A percentile compares a stretch with the other conserved stretches of the same genome.
Evolutionary conservation across 2,329 filamentous ascomycete species (phyloP).

Genomic region (Chaetomium strumarium): DNA sequence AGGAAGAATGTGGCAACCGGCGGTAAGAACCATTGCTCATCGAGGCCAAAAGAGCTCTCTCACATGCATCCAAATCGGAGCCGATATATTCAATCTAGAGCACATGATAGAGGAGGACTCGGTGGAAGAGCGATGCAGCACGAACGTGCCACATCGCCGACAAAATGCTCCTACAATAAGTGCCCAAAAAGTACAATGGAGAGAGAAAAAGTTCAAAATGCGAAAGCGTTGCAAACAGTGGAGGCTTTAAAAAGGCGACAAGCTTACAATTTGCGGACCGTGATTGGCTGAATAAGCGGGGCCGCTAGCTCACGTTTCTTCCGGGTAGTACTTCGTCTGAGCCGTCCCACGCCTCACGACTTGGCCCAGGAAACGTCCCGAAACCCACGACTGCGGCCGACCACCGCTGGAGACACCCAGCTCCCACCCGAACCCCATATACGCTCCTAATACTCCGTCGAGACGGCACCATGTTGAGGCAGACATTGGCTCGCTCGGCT

Average conservation of each 20-base stretch:
- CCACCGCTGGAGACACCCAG: slow-evolving; percentile 18
- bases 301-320: slow-evolving; percentile 17
- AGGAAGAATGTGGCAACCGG: slow-evolving; percentile 58
- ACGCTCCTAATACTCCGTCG: slow-evolving; percentile 41
- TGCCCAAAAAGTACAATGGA: slow-evolving; percentile 59
- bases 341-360: not conserved
- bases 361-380: slow-evolving; percentile 12
- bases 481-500: slow-evolving; percentile 62
- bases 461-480: slow-evolving; percentile 63
- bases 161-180: slow-evolving; percentile 61
- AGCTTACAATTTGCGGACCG: slow-evolving; percentile 20
- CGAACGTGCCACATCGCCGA: slow-evolving; percentile 35
- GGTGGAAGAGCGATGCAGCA: slow-evolving; percentile 37
- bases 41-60: slow-evolving; percentile 49
- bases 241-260: slow-evolving; percentile 6
- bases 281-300: slow-evolving; percentile 24
- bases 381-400: slow-evolving; percentile 18
- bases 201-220: slow-evolving; percentile 31
- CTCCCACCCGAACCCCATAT: slow-evolving; percentile 20
- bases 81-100: slow-evolving; percentile 53
- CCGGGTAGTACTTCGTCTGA: slow-evolving; percentile 14
- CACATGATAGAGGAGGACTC: slow-evolving; percentile 70
- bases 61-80: slow-evolving; percentile 68
- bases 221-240: slow-evolving; percentile 10
- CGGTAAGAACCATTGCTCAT: slow-evolving; percentile 66